Conservation (phyloP, 2,329 filamentous ascomycete species). For the Fusarium azukiicola region DNA sequence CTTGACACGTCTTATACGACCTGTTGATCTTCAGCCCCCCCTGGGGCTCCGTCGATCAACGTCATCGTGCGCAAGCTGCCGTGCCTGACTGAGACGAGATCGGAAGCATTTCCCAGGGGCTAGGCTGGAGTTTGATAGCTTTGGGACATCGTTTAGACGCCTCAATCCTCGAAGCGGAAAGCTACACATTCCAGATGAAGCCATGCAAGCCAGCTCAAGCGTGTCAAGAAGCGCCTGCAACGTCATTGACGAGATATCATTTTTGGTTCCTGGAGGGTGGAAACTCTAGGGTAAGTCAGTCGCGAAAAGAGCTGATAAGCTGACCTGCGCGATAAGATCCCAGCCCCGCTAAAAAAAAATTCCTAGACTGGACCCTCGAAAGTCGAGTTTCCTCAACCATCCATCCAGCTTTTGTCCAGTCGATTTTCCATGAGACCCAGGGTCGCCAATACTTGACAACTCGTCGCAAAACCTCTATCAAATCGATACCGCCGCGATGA, state of each 20-base stretch:
- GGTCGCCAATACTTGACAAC: background rate
- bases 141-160: background rate
- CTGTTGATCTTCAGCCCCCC: background rate
- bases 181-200: conserved; percentile 25
- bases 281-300: conserved; percentile 28
- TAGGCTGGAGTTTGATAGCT: background rate
- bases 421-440: conserved; percentile 10
- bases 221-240: background rate
- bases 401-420: conserved; percentile 16
- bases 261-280: background rate
- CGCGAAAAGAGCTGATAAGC: background rate
- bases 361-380: conserved; percentile 31
- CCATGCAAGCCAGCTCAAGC: background rate
- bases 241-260: background rate
- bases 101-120: conserved; percentile 31
- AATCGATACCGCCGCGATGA: conserved; percentile 74
- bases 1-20: conserved; percentile 1
- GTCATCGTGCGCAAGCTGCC: conserved; percentile 32
- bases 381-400: conserved; percentile 14
- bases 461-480: background rate
- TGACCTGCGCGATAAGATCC: conserved; percentile 40
- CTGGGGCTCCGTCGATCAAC: conserved; percentile 29
- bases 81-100: conserved; percentile 24
- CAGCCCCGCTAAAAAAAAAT: conserved; percentile 57
- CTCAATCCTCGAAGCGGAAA: background rate